Evolutionary conservation across 768 basidiomycete species (phyloP), one percentile per base, ranked within the genome.

Genomic region (Cubamyces sp.): DNA sequence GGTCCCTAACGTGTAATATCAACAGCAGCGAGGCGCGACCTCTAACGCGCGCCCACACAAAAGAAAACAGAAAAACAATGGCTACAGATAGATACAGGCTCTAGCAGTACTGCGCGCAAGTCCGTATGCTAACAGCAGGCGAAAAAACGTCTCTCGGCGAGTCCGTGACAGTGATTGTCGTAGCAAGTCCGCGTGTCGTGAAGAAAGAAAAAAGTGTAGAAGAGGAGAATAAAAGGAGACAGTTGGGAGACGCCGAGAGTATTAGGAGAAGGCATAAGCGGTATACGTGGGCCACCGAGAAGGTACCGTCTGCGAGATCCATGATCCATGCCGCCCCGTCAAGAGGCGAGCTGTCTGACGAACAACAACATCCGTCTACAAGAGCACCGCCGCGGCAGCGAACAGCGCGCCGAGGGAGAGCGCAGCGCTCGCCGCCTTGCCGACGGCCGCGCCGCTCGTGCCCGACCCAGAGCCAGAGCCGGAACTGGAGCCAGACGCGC

Each of bases 401-500:
- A 64, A 40, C 49, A 69, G 34, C 41, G 68, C 69, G 40, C 68
- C 69, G 28, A 70, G 54, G 30, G 62, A 68, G 49, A 70, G 64
- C 42, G 65, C 66, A 18, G 49, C 55, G 61, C 57, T 67, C 34
- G 55, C 53, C 8, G 45, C 53, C 54, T 54, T 30, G 57, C 53
- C 55, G 30, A 60, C 54, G 37, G 53, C 47, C 21, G 58, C 65
- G 54, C 64, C 64, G 56, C 42, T 54, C 9, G 64, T 28, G 42
- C 57, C 54, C n/a, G 61, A 46, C 3, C 53, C 53, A 3, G 53
- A 54, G 23, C 50, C 28, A 14, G 50, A 34, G 54, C 48, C 40
- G 4, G 65, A 60, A 34, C 70, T 73, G 5, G 78, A 68, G n/a
- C 76, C 70, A 42, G 66, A 62, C 28, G 76, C 62, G 57, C 61